phyloP scores from a whole-genome alignment of 176 grass and related monocot genomes.

The Lolium rigidum region DNA sequence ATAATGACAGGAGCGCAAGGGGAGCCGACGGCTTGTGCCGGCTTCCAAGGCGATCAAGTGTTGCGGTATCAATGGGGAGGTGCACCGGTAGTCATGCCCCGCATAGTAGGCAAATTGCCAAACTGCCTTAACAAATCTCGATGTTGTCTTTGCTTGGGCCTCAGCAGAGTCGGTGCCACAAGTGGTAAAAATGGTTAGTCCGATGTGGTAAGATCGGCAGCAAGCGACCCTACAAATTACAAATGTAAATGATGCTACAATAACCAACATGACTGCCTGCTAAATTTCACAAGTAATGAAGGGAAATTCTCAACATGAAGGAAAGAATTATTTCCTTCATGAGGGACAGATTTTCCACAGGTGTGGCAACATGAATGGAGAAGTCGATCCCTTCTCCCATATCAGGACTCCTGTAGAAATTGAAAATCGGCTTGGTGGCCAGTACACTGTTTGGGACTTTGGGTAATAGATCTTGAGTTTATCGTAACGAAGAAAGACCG shows the following conservation, averaged over 20 bases:
- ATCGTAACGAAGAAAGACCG: background rate
- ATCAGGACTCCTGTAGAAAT: slow-evolving; percentile 8
- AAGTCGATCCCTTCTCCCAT: background rate
- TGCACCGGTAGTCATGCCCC: no score
- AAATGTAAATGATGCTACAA: background rate
- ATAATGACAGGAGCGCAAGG: no score
- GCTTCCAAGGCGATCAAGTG: no score
- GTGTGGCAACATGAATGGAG: slow-evolving; percentile 22
- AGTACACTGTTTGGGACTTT: background rate
- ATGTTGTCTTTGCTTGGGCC: no score
- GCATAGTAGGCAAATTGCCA: no score
- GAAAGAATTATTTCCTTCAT: slow-evolving; percentile 50
- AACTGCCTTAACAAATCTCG: no score
- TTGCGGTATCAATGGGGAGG: no score
- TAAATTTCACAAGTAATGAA: no score
- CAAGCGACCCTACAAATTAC: background rate
- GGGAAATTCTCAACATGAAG: no score
- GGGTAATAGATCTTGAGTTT: slow-evolving; percentile 22
- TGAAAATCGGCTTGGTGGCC: background rate
- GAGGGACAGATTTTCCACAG: slow-evolving; percentile 63
- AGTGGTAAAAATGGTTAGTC: background rate
- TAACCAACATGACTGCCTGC: no score
- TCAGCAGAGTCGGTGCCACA: background rate
- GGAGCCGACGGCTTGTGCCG: no score
- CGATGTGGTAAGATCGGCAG: background rate